A percentile compares a stretch with the other conserved stretches of the same genome.
Evolutionary conservation across 129 eudicot genomes (phyloP).

Genomic region (Heracleum sosnowskyi): DNA sequence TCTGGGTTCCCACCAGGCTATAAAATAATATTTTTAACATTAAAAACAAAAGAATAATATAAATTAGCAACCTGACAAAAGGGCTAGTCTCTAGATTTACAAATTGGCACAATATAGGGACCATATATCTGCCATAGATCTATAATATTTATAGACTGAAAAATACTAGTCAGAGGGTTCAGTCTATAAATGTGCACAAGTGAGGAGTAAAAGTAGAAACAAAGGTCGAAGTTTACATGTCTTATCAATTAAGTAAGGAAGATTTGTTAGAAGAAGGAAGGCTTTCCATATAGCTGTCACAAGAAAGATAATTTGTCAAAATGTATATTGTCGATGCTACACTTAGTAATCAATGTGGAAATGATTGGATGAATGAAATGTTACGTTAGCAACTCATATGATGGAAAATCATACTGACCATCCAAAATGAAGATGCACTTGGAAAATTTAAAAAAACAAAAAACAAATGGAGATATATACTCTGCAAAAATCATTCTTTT

Average conservation of each 20-base stretch:
- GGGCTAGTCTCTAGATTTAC: not conserved
- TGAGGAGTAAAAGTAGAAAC: not conserved
- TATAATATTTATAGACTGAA: no score
- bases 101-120: not conserved
- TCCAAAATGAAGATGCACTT: not conserved
- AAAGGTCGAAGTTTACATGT: not conserved
- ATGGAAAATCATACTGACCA: not conserved
- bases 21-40: conserved; percentile 14
- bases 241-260: no score
- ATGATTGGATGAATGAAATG: not conserved
- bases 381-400: not conserved
- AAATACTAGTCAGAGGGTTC: not conserved
- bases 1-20: conserved; percentile 69
- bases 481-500: not conserved
- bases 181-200: not conserved
- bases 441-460: not conserved
- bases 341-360: no score
- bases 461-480: not conserved
- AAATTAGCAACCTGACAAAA: not conserved
- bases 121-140: not conserved
- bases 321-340: not conserved
- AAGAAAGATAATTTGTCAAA: no score
- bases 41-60: not conserved
- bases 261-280: not conserved
- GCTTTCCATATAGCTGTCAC: not conserved